Evolutionary conservation across 805 yeast species (phyloP).

Genomic region (Wickerhamiella siamensis): DNA sequence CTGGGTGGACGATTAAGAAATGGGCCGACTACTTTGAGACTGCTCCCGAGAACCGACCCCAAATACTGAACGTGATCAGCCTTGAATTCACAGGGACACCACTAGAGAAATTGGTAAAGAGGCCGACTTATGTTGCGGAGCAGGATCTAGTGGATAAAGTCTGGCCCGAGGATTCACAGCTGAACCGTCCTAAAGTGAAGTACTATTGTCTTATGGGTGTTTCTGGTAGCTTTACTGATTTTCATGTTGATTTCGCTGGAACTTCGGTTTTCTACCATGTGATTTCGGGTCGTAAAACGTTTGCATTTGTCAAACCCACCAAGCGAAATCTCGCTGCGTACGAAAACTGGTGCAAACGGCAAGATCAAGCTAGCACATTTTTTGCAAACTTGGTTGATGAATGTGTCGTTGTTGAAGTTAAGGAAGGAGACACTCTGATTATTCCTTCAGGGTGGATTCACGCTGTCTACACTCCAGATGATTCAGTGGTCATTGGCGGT

Average conservation of each 20-base stretch:
- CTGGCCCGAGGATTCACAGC: slow-evolving; percentile 33
- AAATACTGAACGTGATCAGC: slow-evolving; percentile 68
- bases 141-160: slow-evolving; percentile 56
- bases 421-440: slow-evolving; percentile 58
- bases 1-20: slow-evolving; percentile 52
- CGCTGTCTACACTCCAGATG: slow-evolving; percentile 70
- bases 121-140: slow-evolving; percentile 54
- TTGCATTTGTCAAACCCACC: slow-evolving; percentile 71
- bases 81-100: slow-evolving; percentile 55
- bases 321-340: slow-evolving; percentile 44
- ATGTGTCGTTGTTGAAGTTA: slow-evolving; percentile 42
- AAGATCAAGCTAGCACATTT: slow-evolving; percentile 49
- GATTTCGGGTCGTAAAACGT: slow-evolving; percentile 57
- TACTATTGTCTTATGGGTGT: slow-evolving; percentile 81
- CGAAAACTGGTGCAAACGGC: slow-evolving; percentile 55
- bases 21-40: slow-evolving; percentile 63
- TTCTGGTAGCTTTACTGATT: slow-evolving; percentile 66
- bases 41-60: slow-evolving; percentile 34
- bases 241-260: slow-evolving; percentile 86
- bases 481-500: slow-evolving; percentile 77
- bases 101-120: slow-evolving; percentile 34
- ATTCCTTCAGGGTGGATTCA: slow-evolving; percentile 93
- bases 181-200: slow-evolving; percentile 30
- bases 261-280: slow-evolving; percentile 83
- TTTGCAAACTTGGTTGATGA: slow-evolving; percentile 38